These are phyloP conservation scores for Silene vulgaris DNA, from an alignment of 179 eudicot species.

Conservation along the genomic window DNA sequence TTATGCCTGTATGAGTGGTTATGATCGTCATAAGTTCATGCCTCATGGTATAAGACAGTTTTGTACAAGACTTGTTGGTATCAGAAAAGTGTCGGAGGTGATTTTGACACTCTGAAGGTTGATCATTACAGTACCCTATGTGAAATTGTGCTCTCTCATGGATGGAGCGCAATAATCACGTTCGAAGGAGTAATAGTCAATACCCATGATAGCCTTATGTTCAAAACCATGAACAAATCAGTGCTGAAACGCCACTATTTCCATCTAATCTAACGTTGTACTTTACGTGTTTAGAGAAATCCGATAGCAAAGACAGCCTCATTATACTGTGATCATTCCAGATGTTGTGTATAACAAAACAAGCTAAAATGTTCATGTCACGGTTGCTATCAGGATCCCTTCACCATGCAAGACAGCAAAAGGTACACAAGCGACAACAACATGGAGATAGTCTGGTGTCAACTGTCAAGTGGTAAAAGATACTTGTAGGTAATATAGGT, in stretches of 20 bases:
- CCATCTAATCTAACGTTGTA: no score
- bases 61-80: no score
- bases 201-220: not conserved
- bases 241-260: constrained; percentile 1
- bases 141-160: no score
- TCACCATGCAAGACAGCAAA: not conserved
- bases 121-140: no score
- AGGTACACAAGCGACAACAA: constrained; percentile 11
- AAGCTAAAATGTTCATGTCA: constrained; percentile 12
- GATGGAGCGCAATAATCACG: not conserved
- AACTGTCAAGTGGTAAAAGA: not conserved
- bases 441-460: not conserved
- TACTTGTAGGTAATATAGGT: constrained; percentile 13
- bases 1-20: no score
- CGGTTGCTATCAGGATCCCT: constrained; percentile 1
- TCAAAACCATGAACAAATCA: not conserved
- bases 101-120: no score
- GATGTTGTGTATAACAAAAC: not conserved
- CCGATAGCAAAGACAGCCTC: not conserved
- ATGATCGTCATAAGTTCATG: no score
- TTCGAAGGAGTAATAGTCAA: not conserved
- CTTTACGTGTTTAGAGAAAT: no score
- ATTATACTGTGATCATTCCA: no score
- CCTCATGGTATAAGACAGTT: no score
- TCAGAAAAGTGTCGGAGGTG: no score